Evolutionary conservation across 2,329 filamentous ascomycete genomes (phyloP), one percentile per base, ranked within the genome.

Genomic region (Cladophialophora yegresii): DNA sequence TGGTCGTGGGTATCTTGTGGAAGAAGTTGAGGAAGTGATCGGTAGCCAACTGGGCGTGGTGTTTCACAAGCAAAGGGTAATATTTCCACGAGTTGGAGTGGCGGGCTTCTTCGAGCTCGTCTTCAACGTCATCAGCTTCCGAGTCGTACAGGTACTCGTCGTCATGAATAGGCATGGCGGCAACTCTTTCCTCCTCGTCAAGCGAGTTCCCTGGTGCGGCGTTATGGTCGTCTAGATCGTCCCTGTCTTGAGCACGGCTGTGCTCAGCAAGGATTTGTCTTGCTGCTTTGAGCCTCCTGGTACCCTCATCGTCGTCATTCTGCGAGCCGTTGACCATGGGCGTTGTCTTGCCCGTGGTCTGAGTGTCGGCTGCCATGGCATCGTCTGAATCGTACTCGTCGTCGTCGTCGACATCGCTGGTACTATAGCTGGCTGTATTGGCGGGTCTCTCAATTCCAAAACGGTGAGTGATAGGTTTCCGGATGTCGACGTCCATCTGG

Each of bases 401-500:
- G 20, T 91, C 87, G 55, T 90, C 84, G 55, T 90, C 84, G 58
- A 91, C 89, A 20, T 90, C 91, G 16, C 89, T 92, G 0, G 91
- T 93, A 23, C 87, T 88, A 61, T 90, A 87, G 43, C 87, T 90
- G 36, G 88, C 87, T 60, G 89, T 91, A 22, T 90, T 85, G 6
- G 86, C 87, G 0, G 90, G 87, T 36, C 93, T 85, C 72, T 91
- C 89, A 71, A 99, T 97, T 61, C 95, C 95, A 75, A 98, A 98
- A 71, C 89, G 87, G 72, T 95, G 92, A 3, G 87, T 92, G 32
- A 87, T 85, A 0, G 95, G 92, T 78, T 99, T 99, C 70, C 93
- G 90, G 72, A 99, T 99, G 74, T 99, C 95, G 26, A 96, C 87
- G 70, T 96, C 89, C 95, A 99, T 99, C 78, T 99, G 95, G 0